Base-by-base conservation (phyloP, 768 basidiomycete genomes). In the Panellus pusillus region DNA sequence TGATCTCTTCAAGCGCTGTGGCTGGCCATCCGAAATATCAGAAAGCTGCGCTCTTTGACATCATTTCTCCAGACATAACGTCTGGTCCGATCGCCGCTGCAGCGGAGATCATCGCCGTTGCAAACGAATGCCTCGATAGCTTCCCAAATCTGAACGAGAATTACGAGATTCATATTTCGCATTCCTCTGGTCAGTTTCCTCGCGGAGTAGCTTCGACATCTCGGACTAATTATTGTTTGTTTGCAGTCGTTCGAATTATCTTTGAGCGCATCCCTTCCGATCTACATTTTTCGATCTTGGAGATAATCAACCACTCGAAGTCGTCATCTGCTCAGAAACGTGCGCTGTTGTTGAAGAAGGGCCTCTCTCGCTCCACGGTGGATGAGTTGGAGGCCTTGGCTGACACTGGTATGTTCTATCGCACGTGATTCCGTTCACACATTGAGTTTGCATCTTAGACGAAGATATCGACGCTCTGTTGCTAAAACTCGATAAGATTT, bases 11-110 rank as follows among this genome's bases (percentile, higher is more conserved):
- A 61, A 90, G 88, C 52, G 67, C 78, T 18, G 79, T 84, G 24
- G 77, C 84, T 3, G 90, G 89, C 3, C 91, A 92, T 66, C 91
- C 90, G 0, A 82, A 81, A 57, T 74, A 78, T 44, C 75, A 78
- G 49, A 91, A 90, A 63, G 88, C 85, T 0, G 91, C 91, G 0
- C 78, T 89, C 18, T 85, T 92, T 57, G 91, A 94, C 66, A 91
- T 94, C 47, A 87, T 94, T 55, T 87, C 87, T 11, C 83, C 83
- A 0, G 91, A 93, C 62, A 63, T 87, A 31, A 73, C 71, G 38
- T 75, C 70, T 18, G 87, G 89, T 2, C 80, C 84, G 9, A 68
- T 80, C 20, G 89, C 87, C 9, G 84, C 90, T 14, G 82, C 80
- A 8, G 89, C 87, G 9, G 92, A 94, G 66, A 71, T 86, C 2